Evolutionary conservation across 2,329 filamentous ascomycete genomes (phyloP).

Genomic region (Dichotomopilus funicola): DNA sequence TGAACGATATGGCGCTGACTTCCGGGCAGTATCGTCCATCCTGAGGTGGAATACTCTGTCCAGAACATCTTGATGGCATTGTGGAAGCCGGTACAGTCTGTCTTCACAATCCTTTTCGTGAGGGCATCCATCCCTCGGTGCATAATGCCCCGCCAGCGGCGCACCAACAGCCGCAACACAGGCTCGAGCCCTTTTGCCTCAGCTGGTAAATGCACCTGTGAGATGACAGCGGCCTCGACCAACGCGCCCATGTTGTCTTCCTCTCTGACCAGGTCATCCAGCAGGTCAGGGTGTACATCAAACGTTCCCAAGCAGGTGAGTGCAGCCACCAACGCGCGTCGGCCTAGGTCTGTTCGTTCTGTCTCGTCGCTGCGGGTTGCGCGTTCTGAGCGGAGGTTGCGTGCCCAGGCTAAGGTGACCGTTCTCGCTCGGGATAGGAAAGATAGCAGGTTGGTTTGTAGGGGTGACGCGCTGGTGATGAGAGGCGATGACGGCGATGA

Average conservation of each 20-base stretch:
- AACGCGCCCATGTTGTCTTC: conserved; percentile 24
- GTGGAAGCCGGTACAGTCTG: conserved; percentile 21
- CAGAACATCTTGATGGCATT: conserved; percentile 25
- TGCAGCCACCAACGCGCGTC: conserved; percentile 33
- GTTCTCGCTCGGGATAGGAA: conserved; percentile 30
- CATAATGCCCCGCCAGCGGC: conserved; percentile 26
- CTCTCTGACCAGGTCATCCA: conserved; percentile 26
- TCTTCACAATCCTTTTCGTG: conserved; percentile 6
- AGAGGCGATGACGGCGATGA: conserved; percentile 13
- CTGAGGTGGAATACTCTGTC: conserved; percentile 21
- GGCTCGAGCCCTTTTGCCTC: conserved; percentile 6
- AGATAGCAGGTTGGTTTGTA: no score
- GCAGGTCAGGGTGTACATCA: conserved; percentile 32
- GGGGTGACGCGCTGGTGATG: no score
- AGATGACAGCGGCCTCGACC: conserved; percentile 15
- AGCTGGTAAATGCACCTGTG: conserved; percentile 6
- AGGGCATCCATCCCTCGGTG: conserved; percentile 19
- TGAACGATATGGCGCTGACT: conserved; percentile 6
- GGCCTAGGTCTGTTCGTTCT: conserved; percentile 28
- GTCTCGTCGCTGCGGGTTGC: conserved; percentile 21
- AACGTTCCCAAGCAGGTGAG: conserved; percentile 40
- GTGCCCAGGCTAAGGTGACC: conserved; percentile 36
- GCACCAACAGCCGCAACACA: conserved; percentile 10
- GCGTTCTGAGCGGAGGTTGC: conserved; percentile 27
- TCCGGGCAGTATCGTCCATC: conserved; percentile 18